Conservation (phyloP, 495 filamentous ascomycete species). For the Pseudevernia furfuracea region DNA sequence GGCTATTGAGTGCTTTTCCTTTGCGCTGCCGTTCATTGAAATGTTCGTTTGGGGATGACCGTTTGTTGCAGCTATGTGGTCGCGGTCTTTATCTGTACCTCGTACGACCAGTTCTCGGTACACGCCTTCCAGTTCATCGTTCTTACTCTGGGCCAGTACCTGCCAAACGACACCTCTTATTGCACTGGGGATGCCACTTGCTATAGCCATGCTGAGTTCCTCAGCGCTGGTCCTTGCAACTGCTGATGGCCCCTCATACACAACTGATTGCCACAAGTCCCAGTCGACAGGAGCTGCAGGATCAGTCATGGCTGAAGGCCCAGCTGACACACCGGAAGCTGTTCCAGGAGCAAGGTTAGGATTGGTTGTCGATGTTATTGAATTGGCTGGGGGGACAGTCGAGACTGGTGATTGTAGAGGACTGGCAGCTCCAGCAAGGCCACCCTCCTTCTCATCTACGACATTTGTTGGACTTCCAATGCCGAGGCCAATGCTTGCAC, state of each 20-base stretch:
- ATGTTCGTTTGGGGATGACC: slow-evolving; percentile 30
- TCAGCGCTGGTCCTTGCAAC: slow-evolving; percentile 77
- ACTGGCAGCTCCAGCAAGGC: slow-evolving; percentile 25
- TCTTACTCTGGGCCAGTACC: slow-evolving; percentile 88
- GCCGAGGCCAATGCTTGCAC: slow-evolving; percentile 44
- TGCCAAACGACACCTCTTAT: slow-evolving; percentile 98
- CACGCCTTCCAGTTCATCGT: slow-evolving; percentile 76
- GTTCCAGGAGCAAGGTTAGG: slow-evolving; percentile 70
- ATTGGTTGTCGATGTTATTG: slow-evolving; percentile 44
- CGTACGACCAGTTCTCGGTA: slow-evolving; percentile 76
- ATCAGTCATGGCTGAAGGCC: slow-evolving; percentile 58
- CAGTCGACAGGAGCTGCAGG: slow-evolving; percentile 71
- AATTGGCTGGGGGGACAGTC: slow-evolving; percentile 41
- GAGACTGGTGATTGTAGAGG: slow-evolving; percentile 28
- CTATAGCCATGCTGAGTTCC: slow-evolving; percentile 83
- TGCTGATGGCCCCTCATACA: slow-evolving; percentile 83
- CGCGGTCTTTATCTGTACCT: slow-evolving; percentile 69
- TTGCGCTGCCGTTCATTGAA: slow-evolving; percentile 37
- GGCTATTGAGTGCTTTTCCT: slow-evolving; percentile 54
- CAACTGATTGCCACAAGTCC: slow-evolving; percentile 95
- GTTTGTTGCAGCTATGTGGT: slow-evolving; percentile 40
- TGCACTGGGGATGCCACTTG: slow-evolving; percentile 85
- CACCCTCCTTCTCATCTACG: slow-evolving; percentile 48
- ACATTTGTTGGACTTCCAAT: slow-evolving; percentile 48
- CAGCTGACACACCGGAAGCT: slow-evolving; percentile 64